phyloP scores from a whole-genome alignment of 768 basidiomycete genomes.

The Trametes cubensis region DNA sequence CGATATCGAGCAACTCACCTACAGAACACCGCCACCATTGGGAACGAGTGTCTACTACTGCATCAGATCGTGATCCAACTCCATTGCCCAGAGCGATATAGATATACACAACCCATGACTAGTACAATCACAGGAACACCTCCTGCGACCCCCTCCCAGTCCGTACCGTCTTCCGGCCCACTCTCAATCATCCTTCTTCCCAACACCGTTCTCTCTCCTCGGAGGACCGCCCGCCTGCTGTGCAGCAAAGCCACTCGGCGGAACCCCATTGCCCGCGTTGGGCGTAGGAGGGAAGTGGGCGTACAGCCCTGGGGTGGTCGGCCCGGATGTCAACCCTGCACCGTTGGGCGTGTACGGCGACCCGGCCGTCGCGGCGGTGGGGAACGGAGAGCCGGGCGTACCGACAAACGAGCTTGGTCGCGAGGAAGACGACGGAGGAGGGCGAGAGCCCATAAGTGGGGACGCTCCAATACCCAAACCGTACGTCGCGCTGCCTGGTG shows the following conservation, averaged over 20 bases:
- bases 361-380: conserved; percentile 33
- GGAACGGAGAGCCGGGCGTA: conserved; percentile 21
- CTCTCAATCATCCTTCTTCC: conserved; percentile 36
- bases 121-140: background rate
- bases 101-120: conserved; percentile 7
- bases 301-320: conserved; percentile 28
- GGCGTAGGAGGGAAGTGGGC: conserved; percentile 42
- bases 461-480: conserved; percentile 19
- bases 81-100: conserved; percentile 11
- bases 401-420: conserved; percentile 7
- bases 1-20: too few species aligned
- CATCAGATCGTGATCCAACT: background rate
- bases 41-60: background rate
- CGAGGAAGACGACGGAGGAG: conserved; percentile 17
- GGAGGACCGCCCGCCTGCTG: conserved; percentile 27
- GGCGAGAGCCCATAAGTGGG: conserved; percentile 16
- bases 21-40: too few species aligned
- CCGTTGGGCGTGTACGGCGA: conserved; percentile 25
- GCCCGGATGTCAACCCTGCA: conserved; percentile 22
- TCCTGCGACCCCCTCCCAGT: background rate
- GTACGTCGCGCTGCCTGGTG: conserved; percentile 12
- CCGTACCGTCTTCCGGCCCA: background rate
- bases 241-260: conserved; percentile 22
- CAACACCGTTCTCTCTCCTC: conserved; percentile 20
- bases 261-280: conserved; percentile 30